These are phyloP conservation scores for Exobasidium rhododendri DNA, from an alignment of 1,284 basidiomycete genomes.

Conservation along the genomic window DNA sequence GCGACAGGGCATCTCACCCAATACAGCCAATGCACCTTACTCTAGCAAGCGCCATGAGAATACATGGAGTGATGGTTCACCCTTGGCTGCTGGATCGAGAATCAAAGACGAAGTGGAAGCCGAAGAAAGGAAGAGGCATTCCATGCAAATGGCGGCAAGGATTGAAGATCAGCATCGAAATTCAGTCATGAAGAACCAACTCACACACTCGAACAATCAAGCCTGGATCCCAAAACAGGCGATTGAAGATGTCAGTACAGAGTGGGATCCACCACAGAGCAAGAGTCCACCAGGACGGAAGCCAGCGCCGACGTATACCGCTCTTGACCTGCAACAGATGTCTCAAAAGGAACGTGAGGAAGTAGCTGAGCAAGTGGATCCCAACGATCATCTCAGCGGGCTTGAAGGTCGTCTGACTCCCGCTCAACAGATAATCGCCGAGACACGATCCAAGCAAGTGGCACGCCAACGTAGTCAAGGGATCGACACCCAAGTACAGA, in stretches of 20 bases:
- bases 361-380: constrained; percentile 13
- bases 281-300: constrained; percentile 39
- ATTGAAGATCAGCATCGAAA: constrained; percentile 47
- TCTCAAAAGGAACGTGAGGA: constrained; percentile 9
- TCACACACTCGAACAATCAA: constrained; percentile 17
- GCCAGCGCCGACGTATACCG: constrained; percentile 23
- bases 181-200: constrained; percentile 20
- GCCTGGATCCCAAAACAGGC: constrained; percentile 18
- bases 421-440: constrained; percentile 44
- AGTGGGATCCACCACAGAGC: constrained; percentile 17
- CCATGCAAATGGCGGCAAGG: constrained; percentile 38
- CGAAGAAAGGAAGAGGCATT: constrained; percentile 31
- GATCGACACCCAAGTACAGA: constrained; percentile 2
- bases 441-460: constrained; percentile 37
- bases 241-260: not conserved
- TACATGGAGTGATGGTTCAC: constrained; percentile 7
- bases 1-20: not conserved
- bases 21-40: not conserved
- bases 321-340: constrained; percentile 11
- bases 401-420: constrained; percentile 32
- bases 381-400: constrained; percentile 16
- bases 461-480: not conserved
- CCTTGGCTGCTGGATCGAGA: not conserved
- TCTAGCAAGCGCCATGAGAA: not conserved
- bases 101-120: constrained; percentile 21